Percentiles rank a stretch among this genome's conserved stretches.
These are phyloP conservation scores for Coemansia sp. DNA, from an alignment of 192 early-diverging fungal genomes.

Conservation along the genomic window DNA sequence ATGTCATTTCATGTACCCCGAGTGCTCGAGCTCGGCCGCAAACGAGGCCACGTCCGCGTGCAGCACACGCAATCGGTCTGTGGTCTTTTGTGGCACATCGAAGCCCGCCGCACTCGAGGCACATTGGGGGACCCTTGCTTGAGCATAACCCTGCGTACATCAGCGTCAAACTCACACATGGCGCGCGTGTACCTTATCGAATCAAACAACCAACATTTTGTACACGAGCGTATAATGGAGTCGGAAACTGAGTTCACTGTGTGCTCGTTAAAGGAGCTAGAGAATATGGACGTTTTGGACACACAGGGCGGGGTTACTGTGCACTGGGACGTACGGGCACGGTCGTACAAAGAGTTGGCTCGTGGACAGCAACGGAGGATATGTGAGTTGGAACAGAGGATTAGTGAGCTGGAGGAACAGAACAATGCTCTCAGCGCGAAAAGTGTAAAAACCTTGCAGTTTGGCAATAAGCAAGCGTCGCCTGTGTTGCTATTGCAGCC, in stretches of 20 bases:
- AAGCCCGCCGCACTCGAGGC: conserved; percentile 25
- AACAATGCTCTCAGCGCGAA: not conserved
- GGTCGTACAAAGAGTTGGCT: conserved; percentile 21
- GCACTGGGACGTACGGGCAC: conserved; percentile 24
- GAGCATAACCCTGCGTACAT: conserved; percentile 1
- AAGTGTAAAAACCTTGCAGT: not conserved
- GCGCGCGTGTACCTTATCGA: conserved; percentile 10
- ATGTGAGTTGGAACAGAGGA: conserved; percentile 16
- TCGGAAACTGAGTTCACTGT: conserved; percentile 16
- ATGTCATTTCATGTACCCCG: conserved; percentile 15
- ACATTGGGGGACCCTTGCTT: conserved; percentile 34
- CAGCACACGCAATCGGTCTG: conserved; percentile 12
- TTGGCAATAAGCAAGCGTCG: not conserved
- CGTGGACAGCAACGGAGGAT: conserved; percentile 29
- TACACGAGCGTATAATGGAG: not conserved
- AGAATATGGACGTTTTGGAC: conserved; percentile 2
- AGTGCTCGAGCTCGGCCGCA: conserved; percentile 36
- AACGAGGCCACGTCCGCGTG: conserved; percentile 46
- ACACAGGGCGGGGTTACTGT: conserved; percentile 17
- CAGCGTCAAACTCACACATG: no score
- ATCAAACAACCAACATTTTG: not conserved
- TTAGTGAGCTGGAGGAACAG: not conserved
- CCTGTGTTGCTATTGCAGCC: not conserved
- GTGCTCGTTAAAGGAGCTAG: conserved; percentile 26
- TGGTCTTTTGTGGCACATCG: conserved; percentile 30